Evolutionary conservation across 2,329 filamentous ascomycete species (phyloP), one percentile per base, ranked within the genome.

Genomic region (Botrytis elliptica): DNA sequence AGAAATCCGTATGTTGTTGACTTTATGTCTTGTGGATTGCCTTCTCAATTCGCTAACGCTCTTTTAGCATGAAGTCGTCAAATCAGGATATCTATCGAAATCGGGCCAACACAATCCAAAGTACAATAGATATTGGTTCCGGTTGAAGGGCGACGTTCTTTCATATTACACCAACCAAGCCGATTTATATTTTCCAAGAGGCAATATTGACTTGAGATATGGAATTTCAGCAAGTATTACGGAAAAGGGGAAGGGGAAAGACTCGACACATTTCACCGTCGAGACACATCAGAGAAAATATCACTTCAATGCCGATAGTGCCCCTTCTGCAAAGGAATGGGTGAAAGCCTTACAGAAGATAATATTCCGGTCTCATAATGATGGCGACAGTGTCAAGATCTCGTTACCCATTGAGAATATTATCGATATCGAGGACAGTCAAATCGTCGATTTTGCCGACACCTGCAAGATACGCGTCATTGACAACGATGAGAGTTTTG

Each of bases 331-430:
- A 18, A 96, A 94, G 82, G 96, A 98, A 85, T 99, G 96, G 96
- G 95, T 98, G 64, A 96, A 96, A 83, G 90, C 93, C 71, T 85
- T 99, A 40, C 95, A 98, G 80, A 93, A 96, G 74, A 95, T 97
- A 78, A 98, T 98, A 73, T 98, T 98, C 81, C 89, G 95, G 69
- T 95, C 94, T 18, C 95, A 97, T 83, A 98, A 98, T 80, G 95
- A 98, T 76, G 95, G 96, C 16, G 95, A 98, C 81, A 97, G 95
- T 80, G 93, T 99, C 82, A 98, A 98, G 84, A 97, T 98, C 72
- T 96, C 93, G 1, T 84, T 98, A 42, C 95, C 95, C 0, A 92
- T 97, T 70, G 88, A 91, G 74, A 97, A 97, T 77, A 88, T 98
- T 33, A 90, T 98, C 74, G 95, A 98, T 78, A 90, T 98, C 64